Conservation (phyloP, 1,284 basidiomycete genomes). For the Puccinia polysora region DNA sequence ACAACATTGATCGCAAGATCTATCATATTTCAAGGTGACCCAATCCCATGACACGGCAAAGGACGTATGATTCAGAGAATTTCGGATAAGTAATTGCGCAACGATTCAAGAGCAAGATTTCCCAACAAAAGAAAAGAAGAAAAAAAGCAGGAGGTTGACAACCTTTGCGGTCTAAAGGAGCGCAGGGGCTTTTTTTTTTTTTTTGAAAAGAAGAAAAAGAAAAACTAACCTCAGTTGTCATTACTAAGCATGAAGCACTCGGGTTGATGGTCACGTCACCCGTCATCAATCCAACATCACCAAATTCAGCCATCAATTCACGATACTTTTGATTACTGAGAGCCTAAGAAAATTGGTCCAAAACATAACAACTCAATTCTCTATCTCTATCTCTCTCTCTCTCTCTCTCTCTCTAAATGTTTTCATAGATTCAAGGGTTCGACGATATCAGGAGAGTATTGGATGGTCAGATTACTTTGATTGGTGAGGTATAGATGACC, state of each 20-base stretch:
- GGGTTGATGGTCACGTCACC: conserved; percentile 99
- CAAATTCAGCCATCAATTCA: conserved; percentile 93
- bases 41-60: no score
- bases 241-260: conserved; percentile 90
- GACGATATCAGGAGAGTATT: no score
- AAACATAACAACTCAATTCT: no score
- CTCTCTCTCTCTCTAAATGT: no score
- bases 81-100: not conserved
- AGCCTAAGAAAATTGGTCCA: conserved; percentile 68
- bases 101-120: no score
- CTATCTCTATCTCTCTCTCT: no score
- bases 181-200: not conserved
- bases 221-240: conserved; percentile 87
- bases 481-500: conserved; percentile 98
- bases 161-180: not conserved
- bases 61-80: no score
- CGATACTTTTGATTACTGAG: conserved; percentile 98
- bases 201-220: not conserved
- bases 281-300: conserved; percentile 98
- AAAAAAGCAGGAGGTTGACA: no score
- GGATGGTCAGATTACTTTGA: no score
- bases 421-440: no score
- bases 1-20: conserved; percentile 98
- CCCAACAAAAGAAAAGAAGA: no score
- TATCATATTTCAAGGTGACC: no score